Percentiles rank a stretch among this genome's conserved stretches.
phyloP scores from a whole-genome alignment of 2,329 filamentous ascomycete species.

The Pseudocercospora pini-densiflorae region DNA sequence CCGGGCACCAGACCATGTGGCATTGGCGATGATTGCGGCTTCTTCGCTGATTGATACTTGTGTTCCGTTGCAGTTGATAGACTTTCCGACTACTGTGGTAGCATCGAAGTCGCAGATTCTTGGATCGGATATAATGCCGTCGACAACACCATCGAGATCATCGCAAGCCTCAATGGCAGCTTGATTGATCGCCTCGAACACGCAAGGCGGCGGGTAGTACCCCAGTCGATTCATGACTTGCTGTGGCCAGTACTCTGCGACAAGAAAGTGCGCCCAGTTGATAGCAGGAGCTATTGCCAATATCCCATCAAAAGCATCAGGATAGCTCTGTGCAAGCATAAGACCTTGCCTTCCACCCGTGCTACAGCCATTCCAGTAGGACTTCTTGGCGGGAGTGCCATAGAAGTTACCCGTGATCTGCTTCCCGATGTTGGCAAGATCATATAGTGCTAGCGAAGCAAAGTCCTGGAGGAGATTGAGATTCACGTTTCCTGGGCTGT shows the following conservation, averaged over 20 bases:
- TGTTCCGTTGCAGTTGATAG: conserved; percentile 39
- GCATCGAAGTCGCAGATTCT: conserved; percentile 36
- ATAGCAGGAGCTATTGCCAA: conserved; percentile 43
- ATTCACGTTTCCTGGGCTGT: conserved; percentile 40
- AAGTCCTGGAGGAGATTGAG: conserved; percentile 40
- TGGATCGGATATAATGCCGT: conserved; percentile 36
- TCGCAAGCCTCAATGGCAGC: conserved; percentile 41
- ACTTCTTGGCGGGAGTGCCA: conserved; percentile 36
- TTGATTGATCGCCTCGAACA: conserved; percentile 38
- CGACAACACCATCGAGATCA: conserved; percentile 39
- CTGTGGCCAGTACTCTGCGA: conserved; percentile 33
- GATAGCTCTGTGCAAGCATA: conserved; percentile 42
- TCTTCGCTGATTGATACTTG: conserved; percentile 30
- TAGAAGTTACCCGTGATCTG: conserved; percentile 39
- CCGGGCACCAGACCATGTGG: conserved; percentile 40
- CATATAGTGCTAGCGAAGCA: conserved; percentile 37
- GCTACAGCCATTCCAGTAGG: conserved; percentile 44
- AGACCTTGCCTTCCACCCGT: conserved; percentile 44
- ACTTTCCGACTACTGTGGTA: conserved; percentile 41
- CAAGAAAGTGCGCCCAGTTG: conserved; percentile 35
- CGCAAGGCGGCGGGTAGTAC: conserved; percentile 35
- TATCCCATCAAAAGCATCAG: conserved; percentile 45
- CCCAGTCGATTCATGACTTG: conserved; percentile 34
- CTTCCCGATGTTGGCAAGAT: conserved; percentile 41
- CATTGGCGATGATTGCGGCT: conserved; percentile 38